Evolutionary conservation across 1,284 basidiomycete genomes (phyloP).

Genomic region (Ganoderma lingzhi): DNA sequence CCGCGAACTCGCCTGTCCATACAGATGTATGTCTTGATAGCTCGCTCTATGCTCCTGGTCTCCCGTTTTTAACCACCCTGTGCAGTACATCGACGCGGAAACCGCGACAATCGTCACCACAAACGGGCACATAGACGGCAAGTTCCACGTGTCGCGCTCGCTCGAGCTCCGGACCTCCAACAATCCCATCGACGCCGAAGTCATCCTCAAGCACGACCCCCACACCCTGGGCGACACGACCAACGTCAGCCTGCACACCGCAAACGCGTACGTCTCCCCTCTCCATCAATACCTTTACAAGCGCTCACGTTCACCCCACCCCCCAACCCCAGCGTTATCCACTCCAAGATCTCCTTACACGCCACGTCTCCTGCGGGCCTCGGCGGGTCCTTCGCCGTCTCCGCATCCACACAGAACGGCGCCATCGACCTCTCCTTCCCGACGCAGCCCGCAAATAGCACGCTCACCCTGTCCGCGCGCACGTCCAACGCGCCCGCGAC

Average conservation of each 20-base stretch:
- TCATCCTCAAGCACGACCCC: constrained; percentile 45
- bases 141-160: constrained; percentile 44
- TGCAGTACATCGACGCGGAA: constrained; percentile 46
- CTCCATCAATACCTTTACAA: neutral
- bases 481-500: constrained; percentile 43
- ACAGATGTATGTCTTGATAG: constrained; percentile 19
- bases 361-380: constrained; percentile 35
- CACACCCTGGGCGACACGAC: constrained; percentile 32
- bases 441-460: constrained; percentile 48
- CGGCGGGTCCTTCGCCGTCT: constrained; percentile 43
- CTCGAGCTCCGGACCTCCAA: constrained; percentile 50
- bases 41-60: too few relatives aligned
- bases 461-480: constrained; percentile 42
- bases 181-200: constrained; percentile 45
- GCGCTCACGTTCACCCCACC: neutral
- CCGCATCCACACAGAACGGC: constrained; percentile 34
- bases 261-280: constrained; percentile 42
- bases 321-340: constrained; percentile 34
- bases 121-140: constrained; percentile 51
- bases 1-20: constrained; percentile 29
- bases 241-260: constrained; percentile 40
- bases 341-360: constrained; percentile 40
- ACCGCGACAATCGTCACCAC: constrained; percentile 42
- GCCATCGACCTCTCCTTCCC: constrained; percentile 43
- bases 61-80: neutral